phyloP scores from a whole-genome alignment of 2,329 filamentous ascomycete genomes.

The Canariomyces notabilis region DNA sequence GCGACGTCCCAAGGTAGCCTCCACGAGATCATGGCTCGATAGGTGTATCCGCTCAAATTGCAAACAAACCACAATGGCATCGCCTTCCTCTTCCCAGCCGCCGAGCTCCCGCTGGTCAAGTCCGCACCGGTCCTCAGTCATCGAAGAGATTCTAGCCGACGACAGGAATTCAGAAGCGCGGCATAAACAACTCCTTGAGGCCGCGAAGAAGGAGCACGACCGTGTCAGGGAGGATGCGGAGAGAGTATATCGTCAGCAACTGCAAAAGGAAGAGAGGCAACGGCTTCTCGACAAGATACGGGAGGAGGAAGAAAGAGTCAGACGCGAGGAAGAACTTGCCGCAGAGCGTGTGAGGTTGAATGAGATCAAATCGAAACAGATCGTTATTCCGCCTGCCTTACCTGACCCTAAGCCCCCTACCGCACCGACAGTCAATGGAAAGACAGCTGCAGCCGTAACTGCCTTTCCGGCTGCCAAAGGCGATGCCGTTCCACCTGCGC shows the following conservation, averaged over 20 bases:
- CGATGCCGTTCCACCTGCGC: neutral
- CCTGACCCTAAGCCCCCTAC: conserved; percentile 18
- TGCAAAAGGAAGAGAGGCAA: conserved; percentile 20
- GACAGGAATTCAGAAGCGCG: conserved; percentile 32
- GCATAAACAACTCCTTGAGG: conserved; percentile 28
- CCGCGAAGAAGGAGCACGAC: conserved; percentile 28
- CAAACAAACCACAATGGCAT: conserved; percentile 23
- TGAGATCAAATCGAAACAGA: conserved; percentile 30
- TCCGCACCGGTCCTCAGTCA: conserved; percentile 17
- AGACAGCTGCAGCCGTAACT: neutral
- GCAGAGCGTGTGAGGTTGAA: conserved; percentile 26
- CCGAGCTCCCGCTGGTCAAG: conserved; percentile 22
- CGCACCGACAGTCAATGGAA: conserved; percentile 10
- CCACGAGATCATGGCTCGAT: conserved; percentile 13
- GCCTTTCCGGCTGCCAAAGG: neutral
- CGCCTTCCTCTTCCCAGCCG: conserved; percentile 28
- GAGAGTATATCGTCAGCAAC: conserved; percentile 24
- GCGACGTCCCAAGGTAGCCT: no score
- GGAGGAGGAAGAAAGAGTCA: conserved; percentile 30
- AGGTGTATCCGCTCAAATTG: neutral
- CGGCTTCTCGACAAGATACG: conserved; percentile 25
- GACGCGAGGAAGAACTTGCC: conserved; percentile 24
- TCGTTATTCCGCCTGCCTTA: conserved; percentile 25
- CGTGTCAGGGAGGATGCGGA: conserved; percentile 29
- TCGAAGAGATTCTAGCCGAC: conserved; percentile 28